Evolutionary conservation across 108 stramenopile genomes (phyloP).

Genomic region (Skeletonema grethae): DNA sequence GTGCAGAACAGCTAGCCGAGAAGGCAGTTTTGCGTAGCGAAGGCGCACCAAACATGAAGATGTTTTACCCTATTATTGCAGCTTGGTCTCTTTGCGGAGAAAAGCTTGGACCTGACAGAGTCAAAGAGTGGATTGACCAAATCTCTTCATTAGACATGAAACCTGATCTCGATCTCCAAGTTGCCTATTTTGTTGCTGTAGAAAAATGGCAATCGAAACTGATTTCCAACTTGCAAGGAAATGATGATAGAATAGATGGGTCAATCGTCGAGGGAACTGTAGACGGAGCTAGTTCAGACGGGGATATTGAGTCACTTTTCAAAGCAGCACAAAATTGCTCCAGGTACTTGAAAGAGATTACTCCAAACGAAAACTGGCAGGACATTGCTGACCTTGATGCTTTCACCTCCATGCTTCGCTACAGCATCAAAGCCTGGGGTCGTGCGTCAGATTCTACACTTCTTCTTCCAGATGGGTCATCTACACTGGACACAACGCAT

Average conservation of each 20-base stretch:
- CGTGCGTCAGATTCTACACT: constrained; percentile 22
- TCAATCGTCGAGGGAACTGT: neutral
- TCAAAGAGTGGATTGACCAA: constrained; percentile 58
- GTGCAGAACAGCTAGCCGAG: constrained; percentile 26
- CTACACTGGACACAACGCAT: constrained; percentile 4
- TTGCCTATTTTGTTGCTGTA: constrained; percentile 39
- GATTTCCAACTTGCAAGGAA: neutral
- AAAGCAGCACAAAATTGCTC: constrained; percentile 31
- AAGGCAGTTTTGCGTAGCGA: constrained; percentile 7
- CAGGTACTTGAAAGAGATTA: constrained; percentile 16
- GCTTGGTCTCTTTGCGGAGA: constrained; percentile 61
- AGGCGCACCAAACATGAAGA: constrained; percentile 33
- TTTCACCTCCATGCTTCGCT: constrained; percentile 19
- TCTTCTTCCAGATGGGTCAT: neutral
- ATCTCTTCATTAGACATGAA: constrained; percentile 17
- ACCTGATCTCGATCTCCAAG: constrained; percentile 28
- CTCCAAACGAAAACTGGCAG: constrained; percentile 10
- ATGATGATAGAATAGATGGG: neutral
- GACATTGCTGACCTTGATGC: constrained; percentile 19
- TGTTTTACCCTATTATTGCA: constrained; percentile 75
- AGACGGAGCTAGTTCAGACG: constrained; percentile 2
- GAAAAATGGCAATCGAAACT: constrained; percentile 22
- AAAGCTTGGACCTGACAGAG: constrained; percentile 51
- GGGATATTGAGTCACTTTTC: constrained; percentile 17
- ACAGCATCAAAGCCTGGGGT: constrained; percentile 31